Base-by-base conservation (phyloP, 2,329 filamentous ascomycete genomes). In the Colletotrichum sp. region DNA sequence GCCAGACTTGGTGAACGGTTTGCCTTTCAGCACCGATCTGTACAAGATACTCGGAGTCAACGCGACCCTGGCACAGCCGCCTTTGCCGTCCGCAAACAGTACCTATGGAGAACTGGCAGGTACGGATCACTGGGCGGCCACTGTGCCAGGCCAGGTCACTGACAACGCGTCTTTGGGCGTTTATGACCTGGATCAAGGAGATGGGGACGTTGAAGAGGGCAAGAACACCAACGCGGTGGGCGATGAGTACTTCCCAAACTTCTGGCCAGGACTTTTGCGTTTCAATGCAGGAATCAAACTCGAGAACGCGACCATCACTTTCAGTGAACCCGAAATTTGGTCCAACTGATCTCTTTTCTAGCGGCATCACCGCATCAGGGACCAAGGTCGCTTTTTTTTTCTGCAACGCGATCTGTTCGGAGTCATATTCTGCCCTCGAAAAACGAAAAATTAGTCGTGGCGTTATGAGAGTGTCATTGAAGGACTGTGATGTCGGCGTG, bases 61-160 rank as follows among this genome's bases (percentile, higher is more conserved):
- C 72, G 78, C 84, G 4, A 83, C 80, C 0, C 78, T 90, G 12
- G 86, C 87, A 16, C 86, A 87, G 67, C 89, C 89, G 3, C 88
- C 89, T 1, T 79, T 90, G 1, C 88, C 88, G 0, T 76, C 79
- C 2, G 86, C 85, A 5, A 43, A 79, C 6, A 84, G 82, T 7
- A 81, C 78, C 36, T 81, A 84, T 61, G 82, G 79, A 52, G 88
- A 89, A 80, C 81, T 89, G 2, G 82, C 84, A 4, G 86, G 87
- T 5, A 89, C 88, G 0, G 78, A 86, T n/a, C 78, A 79, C 28
- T 90, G 89, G 89, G 85, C 82, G 75, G 80, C 81, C 66, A 79
- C 86, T 30, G 55, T 81, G 16, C 84, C 85, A 10, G 78, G 32
- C 18, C 56, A 73, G 28, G 21, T n/a, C 14, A 73, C 70, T 18